These are phyloP conservation scores for Penicillium steckii DNA, from an alignment of 495 filamentous ascomycete species.

Conservation along the genomic window DNA sequence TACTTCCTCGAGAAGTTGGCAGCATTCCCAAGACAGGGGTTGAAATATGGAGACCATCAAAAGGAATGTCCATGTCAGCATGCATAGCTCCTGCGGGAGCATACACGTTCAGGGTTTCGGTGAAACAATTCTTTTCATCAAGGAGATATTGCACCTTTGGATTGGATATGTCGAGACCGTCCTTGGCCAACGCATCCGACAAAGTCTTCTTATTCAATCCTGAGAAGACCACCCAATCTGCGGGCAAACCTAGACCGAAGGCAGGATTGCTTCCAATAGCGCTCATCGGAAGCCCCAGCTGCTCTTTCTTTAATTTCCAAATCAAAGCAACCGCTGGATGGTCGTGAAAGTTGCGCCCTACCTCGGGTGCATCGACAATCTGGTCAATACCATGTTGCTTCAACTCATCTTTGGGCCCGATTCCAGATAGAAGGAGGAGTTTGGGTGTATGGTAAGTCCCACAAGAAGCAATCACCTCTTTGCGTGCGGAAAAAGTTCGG, in stretches of 20 bases:
- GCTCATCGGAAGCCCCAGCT: conserved; percentile 26
- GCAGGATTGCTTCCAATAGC: conserved; percentile 26
- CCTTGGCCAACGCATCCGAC: conserved; percentile 28
- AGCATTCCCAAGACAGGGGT: conserved; percentile 28
- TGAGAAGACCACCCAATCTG: conserved; percentile 21
- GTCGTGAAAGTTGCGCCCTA: conserved; percentile 37
- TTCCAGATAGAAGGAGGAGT: conserved; percentile 39
- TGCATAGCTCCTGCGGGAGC: conserved; percentile 19
- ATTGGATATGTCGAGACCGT: conserved; percentile 18
- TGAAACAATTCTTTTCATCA: conserved; percentile 1
- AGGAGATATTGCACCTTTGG: conserved; percentile 16
- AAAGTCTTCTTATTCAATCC: conserved; percentile 15
- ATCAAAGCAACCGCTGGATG: conserved; percentile 28
- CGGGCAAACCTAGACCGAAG: conserved; percentile 28
- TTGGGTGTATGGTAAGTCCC: conserved; percentile 25
- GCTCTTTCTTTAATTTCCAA: conserved; percentile 39
- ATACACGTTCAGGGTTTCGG: conserved; percentile 28
- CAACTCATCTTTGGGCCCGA: conserved; percentile 28
- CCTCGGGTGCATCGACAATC: conserved; percentile 25
- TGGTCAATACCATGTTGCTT: conserved; percentile 12
- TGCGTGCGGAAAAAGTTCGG: not conserved
- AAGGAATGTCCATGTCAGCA: conserved; percentile 18
- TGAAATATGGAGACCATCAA: conserved; percentile 40
- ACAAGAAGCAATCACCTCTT: conserved; percentile 6
- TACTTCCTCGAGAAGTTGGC: conserved; percentile 41